Evolutionary conservation across 345 rosid genomes (phyloP).

Genomic region (Lagerstroemia speciosa): DNA sequence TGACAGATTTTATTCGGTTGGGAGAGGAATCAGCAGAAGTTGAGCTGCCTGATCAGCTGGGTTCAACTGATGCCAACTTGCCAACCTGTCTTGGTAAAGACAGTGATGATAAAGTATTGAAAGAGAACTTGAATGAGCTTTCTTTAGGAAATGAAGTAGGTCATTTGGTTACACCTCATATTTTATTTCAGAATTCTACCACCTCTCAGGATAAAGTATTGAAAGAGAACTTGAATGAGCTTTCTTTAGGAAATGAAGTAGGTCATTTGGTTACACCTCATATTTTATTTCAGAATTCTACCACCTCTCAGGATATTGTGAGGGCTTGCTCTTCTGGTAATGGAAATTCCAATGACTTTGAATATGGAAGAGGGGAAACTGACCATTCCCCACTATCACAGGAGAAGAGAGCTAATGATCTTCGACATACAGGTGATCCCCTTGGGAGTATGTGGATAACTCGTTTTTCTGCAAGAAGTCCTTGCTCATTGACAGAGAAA

Average conservation of each 20-base stretch:
- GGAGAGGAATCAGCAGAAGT: slow-evolving; percentile 16
- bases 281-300: not conserved
- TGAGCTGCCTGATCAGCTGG: slow-evolving; percentile 20
- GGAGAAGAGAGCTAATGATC: slow-evolving; percentile 21
- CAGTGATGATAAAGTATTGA: slow-evolving; percentile 17
- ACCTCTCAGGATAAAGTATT: slow-evolving; percentile 14
- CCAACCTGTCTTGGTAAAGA: slow-evolving; percentile 23
- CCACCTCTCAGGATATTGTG: slow-evolving; percentile 15
- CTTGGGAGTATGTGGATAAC: slow-evolving; percentile 67
- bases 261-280: slow-evolving; percentile 22
- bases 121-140: slow-evolving; percentile 20
- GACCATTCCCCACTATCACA: slow-evolving; percentile 26
- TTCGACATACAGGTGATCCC: slow-evolving; percentile 32
- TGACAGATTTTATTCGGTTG: slow-evolving; percentile 12
- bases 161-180: slow-evolving; percentile 19
- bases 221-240: slow-evolving; percentile 18
- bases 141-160: slow-evolving; percentile 22
- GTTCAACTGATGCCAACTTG: slow-evolving; percentile 33
- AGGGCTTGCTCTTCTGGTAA: slow-evolving; percentile 23
- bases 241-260: slow-evolving; percentile 21
- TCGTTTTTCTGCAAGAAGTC: slow-evolving; percentile 46
- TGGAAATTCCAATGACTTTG: slow-evolving; percentile 20
- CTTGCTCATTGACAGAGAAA: slow-evolving; percentile 17
- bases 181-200: not conserved
- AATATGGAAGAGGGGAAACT: slow-evolving; percentile 8